phyloP scores from a whole-genome alignment of 306 rosid genomes.

The Cicer arietinum region DNA sequence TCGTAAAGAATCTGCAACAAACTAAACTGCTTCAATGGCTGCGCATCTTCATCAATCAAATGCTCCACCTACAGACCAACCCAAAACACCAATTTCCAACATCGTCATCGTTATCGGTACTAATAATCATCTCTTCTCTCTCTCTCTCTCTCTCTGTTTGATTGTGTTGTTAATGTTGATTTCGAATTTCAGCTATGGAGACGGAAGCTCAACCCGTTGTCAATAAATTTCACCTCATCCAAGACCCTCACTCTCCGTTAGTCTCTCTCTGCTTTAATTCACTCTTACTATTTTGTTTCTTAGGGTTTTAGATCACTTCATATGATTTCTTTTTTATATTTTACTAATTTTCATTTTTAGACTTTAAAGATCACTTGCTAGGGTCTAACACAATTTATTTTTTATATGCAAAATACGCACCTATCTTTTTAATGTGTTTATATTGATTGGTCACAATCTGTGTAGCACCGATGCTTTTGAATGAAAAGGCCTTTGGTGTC shows the following conservation, averaged over 20 bases:
- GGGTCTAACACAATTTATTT: neutral
- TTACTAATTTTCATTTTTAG: too few species aligned
- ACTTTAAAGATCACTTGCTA: too few species aligned
- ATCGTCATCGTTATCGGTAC: conserved; percentile 78
- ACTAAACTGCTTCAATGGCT: conserved; percentile 47
- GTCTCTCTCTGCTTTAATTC: conserved; percentile 39
- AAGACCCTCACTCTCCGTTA: conserved; percentile 66
- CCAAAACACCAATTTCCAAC: conserved; percentile 61
- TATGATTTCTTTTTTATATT: too few species aligned
- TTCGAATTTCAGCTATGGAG: conserved; percentile 80
- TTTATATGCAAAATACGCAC: neutral
- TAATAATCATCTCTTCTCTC: neutral
- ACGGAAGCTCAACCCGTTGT: conserved; percentile 91
- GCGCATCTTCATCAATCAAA: conserved; percentile 55
- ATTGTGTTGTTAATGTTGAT: neutral
- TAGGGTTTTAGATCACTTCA: conserved; percentile 26
- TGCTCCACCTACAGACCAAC: conserved; percentile 43
- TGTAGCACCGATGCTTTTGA: neutral
- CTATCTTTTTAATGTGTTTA: conserved; percentile 1
- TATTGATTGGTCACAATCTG: conserved; percentile 28
- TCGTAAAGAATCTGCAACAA: conserved; percentile 18
- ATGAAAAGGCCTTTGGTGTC: too few species aligned
- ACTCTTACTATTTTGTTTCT: neutral
- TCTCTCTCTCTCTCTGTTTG: neutral
- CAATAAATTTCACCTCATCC: conserved; percentile 70